A percentile compares a stretch with the other conserved stretches of the same genome.
Evolutionary conservation across 2,329 filamentous ascomycete genomes (phyloP).

Genomic region (Domatiomyces catenatus): DNA sequence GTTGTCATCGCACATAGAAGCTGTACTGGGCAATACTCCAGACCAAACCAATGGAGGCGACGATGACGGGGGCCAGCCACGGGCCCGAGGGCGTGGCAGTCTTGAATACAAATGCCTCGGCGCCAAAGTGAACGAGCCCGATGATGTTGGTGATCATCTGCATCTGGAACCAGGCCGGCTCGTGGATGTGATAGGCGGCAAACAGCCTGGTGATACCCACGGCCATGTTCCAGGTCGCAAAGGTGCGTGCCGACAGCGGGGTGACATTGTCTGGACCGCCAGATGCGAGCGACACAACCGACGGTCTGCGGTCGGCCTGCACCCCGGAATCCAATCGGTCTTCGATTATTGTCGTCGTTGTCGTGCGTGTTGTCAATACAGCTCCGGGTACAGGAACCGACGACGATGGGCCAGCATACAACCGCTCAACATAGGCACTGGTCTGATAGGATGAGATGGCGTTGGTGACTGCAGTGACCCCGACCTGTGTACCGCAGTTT

Average conservation of each 20-base stretch:
- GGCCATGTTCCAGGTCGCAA: conserved; percentile 77
- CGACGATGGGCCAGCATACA: conserved; percentile 46
- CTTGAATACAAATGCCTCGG: conserved; percentile 66
- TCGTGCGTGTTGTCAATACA: conserved; percentile 26
- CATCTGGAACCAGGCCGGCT: conserved; percentile 61
- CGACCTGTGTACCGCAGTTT: conserved; percentile 44
- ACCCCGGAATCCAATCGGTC: conserved; percentile 27
- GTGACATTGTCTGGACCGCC: conserved; percentile 41
- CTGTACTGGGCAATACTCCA: conserved; percentile 56
- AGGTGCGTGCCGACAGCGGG: conserved; percentile 60
- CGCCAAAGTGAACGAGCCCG: conserved; percentile 61
- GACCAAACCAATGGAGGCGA: conserved; percentile 38
- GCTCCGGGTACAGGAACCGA: neutral
- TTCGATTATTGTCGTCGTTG: conserved; percentile 32
- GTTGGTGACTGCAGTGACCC: conserved; percentile 69
- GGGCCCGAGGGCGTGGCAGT: conserved; percentile 51
- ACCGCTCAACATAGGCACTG: conserved; percentile 64
- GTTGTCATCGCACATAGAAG: conserved; percentile 42
- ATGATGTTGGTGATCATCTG: conserved; percentile 68
- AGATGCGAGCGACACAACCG: neutral
- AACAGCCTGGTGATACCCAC: conserved; percentile 64
- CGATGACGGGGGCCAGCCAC: conserved; percentile 43
- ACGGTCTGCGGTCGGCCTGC: conserved; percentile 39
- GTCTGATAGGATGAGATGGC: conserved; percentile 70
- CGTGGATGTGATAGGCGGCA: conserved; percentile 64